Conservation (phyloP, 371 early-diverging fungal genomes). For the Apophysomyces elegans region DNA sequence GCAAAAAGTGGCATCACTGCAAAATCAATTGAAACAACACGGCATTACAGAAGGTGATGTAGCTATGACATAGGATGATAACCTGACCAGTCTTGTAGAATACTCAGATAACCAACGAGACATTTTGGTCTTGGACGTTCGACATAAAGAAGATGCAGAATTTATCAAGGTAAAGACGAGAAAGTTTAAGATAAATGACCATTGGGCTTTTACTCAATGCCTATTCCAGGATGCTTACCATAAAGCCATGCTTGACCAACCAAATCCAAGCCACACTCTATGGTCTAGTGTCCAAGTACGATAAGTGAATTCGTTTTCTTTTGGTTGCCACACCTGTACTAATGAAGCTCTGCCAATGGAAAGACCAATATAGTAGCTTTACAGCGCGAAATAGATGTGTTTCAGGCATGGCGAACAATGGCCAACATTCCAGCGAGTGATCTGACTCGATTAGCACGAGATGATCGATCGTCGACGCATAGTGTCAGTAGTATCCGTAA, state of each 20-base stretch:
- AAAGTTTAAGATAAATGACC: not conserved
- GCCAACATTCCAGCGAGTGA: constrained; percentile 34
- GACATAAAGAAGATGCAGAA: constrained; percentile 34
- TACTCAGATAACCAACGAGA: constrained; percentile 14
- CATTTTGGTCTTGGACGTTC: constrained; percentile 11
- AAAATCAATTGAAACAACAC: constrained; percentile 27
- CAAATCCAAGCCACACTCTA: constrained; percentile 18
- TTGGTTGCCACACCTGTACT: not conserved
- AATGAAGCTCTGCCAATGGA: not conserved
- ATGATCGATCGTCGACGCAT: constrained; percentile 17
- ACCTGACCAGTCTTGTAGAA: constrained; percentile 11
- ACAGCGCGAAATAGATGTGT: constrained; percentile 34
- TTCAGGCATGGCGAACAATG: constrained; percentile 39
- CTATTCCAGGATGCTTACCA: constrained; percentile 23
- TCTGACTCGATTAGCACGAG: constrained; percentile 24
- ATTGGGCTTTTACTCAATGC: not conserved
- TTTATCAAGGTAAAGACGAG: constrained; percentile 35
- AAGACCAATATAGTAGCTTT: constrained; percentile 30
- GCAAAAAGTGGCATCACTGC: constrained; percentile 19
- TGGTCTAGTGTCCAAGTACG: constrained; percentile 37
- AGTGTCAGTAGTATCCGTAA: constrained; percentile 19
- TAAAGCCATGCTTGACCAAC: constrained; percentile 20
- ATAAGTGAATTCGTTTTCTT: not conserved
- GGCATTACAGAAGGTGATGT: constrained; percentile 32
- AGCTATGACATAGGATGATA: constrained; percentile 1